Conservation (phyloP, 345 rosid genomes). For the Eucalyptus erythrocorys region DNA sequence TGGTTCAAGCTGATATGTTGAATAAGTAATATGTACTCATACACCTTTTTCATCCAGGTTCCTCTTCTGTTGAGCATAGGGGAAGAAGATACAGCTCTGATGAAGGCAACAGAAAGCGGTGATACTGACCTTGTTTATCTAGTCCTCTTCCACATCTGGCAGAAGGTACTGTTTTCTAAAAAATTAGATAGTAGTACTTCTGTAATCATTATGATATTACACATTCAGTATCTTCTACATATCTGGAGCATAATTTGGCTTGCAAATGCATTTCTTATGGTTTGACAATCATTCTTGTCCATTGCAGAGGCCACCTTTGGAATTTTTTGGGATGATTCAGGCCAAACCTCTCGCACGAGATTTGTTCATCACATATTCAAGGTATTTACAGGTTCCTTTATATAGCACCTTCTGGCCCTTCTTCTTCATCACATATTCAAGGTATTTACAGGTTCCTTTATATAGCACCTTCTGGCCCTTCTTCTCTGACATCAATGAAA, state of each 20-base stretch:
- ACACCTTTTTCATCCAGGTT: conserved; percentile 34
- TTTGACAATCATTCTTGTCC: background rate
- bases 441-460: conserved; percentile 21
- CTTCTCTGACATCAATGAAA: background rate
- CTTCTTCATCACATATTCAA: conserved; percentile 62
- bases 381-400: conserved; percentile 21
- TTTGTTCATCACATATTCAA: conserved; percentile 63
- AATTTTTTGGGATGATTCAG: conserved; percentile 85
- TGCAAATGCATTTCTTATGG: background rate
- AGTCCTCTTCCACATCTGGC: conserved; percentile 95
- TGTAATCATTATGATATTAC: background rate
- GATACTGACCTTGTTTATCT: conserved; percentile 95
- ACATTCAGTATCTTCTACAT: background rate
- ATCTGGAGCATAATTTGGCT: background rate
- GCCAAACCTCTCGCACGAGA: conserved; percentile 79
- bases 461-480: background rate
- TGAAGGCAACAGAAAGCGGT: conserved; percentile 92
- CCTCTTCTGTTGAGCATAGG: conserved; percentile 92
- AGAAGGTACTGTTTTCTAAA: conserved; percentile 36
- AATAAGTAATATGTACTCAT: background rate
- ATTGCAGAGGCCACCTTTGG: conserved; percentile 71
- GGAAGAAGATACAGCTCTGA: conserved; percentile 89
- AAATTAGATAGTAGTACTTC: background rate
- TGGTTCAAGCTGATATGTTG: background rate
- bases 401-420: background rate